Evolutionary conservation across 116 monocot genomes (phyloP), one percentile per base, ranked within the genome.

Genomic region (Cymodocea nodosa): DNA sequence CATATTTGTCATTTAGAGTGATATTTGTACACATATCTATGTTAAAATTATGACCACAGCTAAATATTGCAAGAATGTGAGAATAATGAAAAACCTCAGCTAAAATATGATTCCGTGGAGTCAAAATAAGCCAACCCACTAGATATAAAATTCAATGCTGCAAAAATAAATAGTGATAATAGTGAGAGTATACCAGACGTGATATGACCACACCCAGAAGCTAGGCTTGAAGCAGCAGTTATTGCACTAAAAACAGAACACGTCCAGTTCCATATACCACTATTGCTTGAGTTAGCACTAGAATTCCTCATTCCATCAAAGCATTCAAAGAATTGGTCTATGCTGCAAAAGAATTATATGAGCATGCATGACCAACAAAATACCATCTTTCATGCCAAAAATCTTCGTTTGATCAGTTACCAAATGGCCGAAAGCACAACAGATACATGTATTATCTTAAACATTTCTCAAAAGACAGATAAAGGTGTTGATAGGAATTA

Each of bases 191-290:
- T 68, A 98, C 98, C 98, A 73, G 61, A 60, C 65, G 78, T 82
- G 68, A 74, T 44, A 71, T 92, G 76, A 30, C 59, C 81, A 20
- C 78, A 80, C 65, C 89, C 98, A 80, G 92, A 86, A 71, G 98
- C 98, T 62, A 98, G 81, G 73, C 79, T 92, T 39, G 91, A 84
- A 64, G 92, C 92, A 73, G 73, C 86, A 62, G 80, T 89, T 77
- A 98, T 98, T 69, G 98, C 98, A 86, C 75, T 89, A 73, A 98
- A 92, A 68, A 98, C 92, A 34, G 98, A 98, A 80, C 82, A 98
- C 34, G 98, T 85, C 98, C 85, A 98, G 54, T 92, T 89, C 98
- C 88, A 98, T 69, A 92, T 75, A 14, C 97, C 82, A 63, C 85
- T 85, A 55, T 64, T 88, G 48, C 80, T 80, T 68, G 65, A 73